A percentile compares a stretch with the other conserved stretches of the same genome.
phyloP scores from a whole-genome alignment of 2,329 filamentous ascomycete species.

The Clonostachys sp. region DNA sequence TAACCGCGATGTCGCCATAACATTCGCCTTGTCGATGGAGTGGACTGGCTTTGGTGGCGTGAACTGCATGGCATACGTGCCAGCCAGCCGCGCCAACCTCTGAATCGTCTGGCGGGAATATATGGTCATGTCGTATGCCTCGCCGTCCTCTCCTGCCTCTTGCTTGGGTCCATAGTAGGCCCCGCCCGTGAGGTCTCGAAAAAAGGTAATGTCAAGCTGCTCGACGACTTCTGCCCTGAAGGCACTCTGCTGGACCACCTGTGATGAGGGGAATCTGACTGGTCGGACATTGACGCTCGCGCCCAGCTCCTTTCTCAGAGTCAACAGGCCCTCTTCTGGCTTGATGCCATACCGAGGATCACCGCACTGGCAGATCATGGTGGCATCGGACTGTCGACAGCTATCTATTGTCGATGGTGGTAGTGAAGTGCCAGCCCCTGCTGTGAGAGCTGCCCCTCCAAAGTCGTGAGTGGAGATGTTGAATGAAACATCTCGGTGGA shows the following conservation, averaged over 20 bases:
- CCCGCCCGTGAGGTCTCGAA: conserved; percentile 71
- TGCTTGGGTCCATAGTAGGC: conserved; percentile 71
- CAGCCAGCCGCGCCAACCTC: conserved; percentile 64
- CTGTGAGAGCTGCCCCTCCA: conserved; percentile 1
- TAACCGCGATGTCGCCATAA: conserved; percentile 12
- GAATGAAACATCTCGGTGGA: conserved; percentile 4
- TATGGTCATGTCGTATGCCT: conserved; percentile 65
- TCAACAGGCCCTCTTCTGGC: conserved; percentile 70
- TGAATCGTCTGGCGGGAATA: conserved; percentile 69
- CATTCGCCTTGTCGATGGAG: conserved; percentile 16
- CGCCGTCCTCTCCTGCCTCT: conserved; percentile 43
- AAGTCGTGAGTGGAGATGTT: conserved; percentile 2
- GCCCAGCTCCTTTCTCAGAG: conserved; percentile 61
- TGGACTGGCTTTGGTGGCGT: conserved; percentile 48
- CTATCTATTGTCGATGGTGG: conserved; percentile 5
- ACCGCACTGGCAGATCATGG: conserved; percentile 5
- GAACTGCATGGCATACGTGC: conserved; percentile 50
- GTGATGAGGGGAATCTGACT: conserved; percentile 71
- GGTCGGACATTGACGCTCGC: conserved; percentile 60
- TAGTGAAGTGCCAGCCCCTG: neutral
- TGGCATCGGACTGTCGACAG: conserved; percentile 5
- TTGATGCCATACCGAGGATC: conserved; percentile 40
- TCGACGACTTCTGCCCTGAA: conserved; percentile 65
- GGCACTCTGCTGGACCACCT: conserved; percentile 62
- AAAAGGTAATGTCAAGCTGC: conserved; percentile 71